Conservation (phyloP, 2,329 filamentous ascomycete genomes). For the Phyllosticta citrichinensis region DNA sequence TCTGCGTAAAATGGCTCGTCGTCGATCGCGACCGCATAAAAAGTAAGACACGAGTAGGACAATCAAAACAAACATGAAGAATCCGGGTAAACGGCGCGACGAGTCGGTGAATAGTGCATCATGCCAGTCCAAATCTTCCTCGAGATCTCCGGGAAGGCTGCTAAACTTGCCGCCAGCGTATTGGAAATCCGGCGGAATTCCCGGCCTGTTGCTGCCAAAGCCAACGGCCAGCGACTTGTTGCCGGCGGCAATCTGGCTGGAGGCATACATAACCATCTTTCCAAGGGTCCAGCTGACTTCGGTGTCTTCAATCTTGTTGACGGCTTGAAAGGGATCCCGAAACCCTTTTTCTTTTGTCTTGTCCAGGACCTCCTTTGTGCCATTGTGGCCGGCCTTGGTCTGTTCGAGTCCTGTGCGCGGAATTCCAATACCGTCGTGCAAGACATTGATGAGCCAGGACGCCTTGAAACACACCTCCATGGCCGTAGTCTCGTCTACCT, state of each 20-base stretch:
- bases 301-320: constrained; percentile 81
- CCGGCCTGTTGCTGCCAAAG: constrained; percentile 74
- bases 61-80: constrained; percentile 69
- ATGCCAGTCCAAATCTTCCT: constrained; percentile 44
- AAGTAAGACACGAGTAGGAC: constrained; percentile 60
- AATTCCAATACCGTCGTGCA: constrained; percentile 92
- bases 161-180: constrained; percentile 55
- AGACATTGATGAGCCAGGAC: constrained; percentile 91
- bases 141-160: constrained; percentile 27
- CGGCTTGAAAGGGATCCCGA: constrained; percentile 77
- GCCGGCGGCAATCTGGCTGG: constrained; percentile 56
- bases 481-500: constrained; percentile 62
- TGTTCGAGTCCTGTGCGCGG: constrained; percentile 73
- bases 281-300: constrained; percentile 97
- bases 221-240: constrained; percentile 64
- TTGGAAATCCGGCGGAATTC: constrained; percentile 69
- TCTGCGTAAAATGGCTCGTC: constrained; percentile 47
- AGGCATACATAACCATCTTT: constrained; percentile 91
- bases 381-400: constrained; percentile 49
- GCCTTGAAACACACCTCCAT: constrained; percentile 94
- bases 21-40: constrained; percentile 68
- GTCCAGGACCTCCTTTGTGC: constrained; percentile 59
- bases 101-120: constrained; percentile 53
- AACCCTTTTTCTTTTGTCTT: constrained; percentile 65
- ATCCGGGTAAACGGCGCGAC: constrained; percentile 58